Base-by-base conservation (phyloP, 345 rosid genomes). In the Salix arbutifolia region DNA sequence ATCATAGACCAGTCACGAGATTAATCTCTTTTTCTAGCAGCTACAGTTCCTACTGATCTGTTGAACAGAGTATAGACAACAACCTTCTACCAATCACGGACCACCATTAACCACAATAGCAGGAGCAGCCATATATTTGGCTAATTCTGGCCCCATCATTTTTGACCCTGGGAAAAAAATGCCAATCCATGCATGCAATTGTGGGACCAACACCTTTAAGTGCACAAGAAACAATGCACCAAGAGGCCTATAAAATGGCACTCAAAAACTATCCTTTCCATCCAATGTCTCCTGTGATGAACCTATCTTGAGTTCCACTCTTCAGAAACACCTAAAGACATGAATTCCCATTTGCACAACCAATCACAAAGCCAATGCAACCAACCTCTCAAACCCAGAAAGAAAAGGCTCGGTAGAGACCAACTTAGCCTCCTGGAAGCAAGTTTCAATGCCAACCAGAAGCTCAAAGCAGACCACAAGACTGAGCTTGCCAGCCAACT, bases 391-490 rank as follows among this genome's bases (percentile, higher is more conserved):
- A 53, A 37, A 76, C 67, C 67, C 50, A 68, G 38, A 65, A 76
- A 68, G 68, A 76, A 76, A 67, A 38, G 78, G 68, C 73, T 65
- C 1, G 67, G 42, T 14, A 2, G 58, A 9, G 69, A 70, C 44
- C 71, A 60, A 46, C 44, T 38, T 66, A 69, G 8, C 62, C 65
- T 76, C 77, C 28, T 87, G 79, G 90, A 87, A 80, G 53, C 70
- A 76, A 74, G 84, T 69, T 87, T 87, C 67, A 82, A 75, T 38
- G 75, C 78, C n/a, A 87, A 84, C 70, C 82, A 78, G 77, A 84
- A 75, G 73, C 86, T 87, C 64, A 82, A 77, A 67, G 78, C 83
- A 46, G 88, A 85, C 18, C 8, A 65, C 52, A 85, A 84, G 81
- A 65, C 71, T 14, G 75, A 85, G 84, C 86, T 87, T 16, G 87